phyloP scores from a whole-genome alignment of 352 stramenopile species.

The Phytopythium ostracodes region DNA sequence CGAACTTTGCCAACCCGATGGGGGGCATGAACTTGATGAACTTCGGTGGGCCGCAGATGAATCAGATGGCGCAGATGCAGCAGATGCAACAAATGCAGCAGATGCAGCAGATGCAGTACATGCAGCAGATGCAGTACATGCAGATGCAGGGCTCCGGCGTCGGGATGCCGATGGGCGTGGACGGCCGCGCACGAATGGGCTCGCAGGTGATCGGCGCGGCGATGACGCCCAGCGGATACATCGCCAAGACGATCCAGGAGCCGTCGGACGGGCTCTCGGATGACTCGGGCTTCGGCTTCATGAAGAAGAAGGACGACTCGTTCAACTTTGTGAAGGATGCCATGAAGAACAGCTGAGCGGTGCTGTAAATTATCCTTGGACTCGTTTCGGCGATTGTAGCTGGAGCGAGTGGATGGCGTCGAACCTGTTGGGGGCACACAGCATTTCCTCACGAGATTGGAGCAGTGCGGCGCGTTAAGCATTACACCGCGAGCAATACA shows the following conservation, averaged over 20 bases:
- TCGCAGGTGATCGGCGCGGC: conserved; percentile 81
- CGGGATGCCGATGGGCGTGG: conserved; percentile 20
- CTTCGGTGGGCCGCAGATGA: conserved; percentile 45
- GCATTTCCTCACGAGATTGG: neutral
- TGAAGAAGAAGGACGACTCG: conserved; percentile 87
- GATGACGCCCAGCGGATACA: conserved; percentile 84
- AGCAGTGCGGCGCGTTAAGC: conserved; percentile 7
- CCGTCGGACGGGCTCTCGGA: conserved; percentile 61
- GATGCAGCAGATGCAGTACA: conserved; percentile 74
- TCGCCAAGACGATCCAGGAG: conserved; percentile 86
- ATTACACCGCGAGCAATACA: conserved; percentile 6
- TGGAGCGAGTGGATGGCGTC: conserved; percentile 20
- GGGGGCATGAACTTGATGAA: conserved; percentile 67
- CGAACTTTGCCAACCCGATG: conserved; percentile 34
- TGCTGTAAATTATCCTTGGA: conserved; percentile 53
- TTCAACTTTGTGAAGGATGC: conserved; percentile 89
- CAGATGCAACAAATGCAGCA: conserved; percentile 69
- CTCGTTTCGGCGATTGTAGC: conserved; percentile 24
- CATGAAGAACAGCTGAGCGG: conserved; percentile 81
- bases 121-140: conserved; percentile 73
- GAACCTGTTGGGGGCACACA: neutral
- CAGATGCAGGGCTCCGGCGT: conserved; percentile 46
- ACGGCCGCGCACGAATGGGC: conserved; percentile 22
- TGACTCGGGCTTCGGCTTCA: conserved; percentile 77
- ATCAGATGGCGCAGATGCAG: conserved; percentile 50